These are phyloP conservation scores for Trypanosomatidae sp. DNA, from an alignment of 208 protist species.

Conservation along the genomic window DNA sequence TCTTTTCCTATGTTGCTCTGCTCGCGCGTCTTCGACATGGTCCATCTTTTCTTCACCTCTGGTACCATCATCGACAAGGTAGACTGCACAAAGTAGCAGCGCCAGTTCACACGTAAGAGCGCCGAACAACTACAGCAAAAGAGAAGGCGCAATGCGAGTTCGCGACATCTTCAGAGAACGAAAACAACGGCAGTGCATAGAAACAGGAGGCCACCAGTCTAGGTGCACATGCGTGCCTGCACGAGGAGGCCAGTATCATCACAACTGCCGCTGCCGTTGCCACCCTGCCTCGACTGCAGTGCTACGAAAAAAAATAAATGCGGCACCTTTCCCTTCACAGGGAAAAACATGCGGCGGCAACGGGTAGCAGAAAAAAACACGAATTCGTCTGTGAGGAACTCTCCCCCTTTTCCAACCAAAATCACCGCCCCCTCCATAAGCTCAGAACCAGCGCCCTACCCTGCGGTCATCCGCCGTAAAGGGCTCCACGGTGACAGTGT, in stretches of 20 bases:
- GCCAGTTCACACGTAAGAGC: neutral
- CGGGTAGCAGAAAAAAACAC: neutral
- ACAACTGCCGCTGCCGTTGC: neutral
- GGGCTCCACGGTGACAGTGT: slow-evolving; percentile 82
- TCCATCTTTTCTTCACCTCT: neutral
- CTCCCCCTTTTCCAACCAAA: too few relatives aligned
- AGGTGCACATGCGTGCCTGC: neutral
- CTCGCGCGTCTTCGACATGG: neutral
- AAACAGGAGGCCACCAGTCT: neutral
- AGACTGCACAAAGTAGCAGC: neutral
- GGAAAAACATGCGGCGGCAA: neutral
- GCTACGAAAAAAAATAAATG: neutral
- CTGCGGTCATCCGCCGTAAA: slow-evolving; percentile 62
- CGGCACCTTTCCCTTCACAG: neutral
- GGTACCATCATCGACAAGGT: neutral
- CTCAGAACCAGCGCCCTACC: slow-evolving; percentile 75
- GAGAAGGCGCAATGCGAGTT: neutral
- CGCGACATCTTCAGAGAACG: neutral
- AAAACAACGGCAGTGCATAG: neutral
- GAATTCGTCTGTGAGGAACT: neutral
- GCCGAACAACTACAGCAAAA: neutral
- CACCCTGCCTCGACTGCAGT: neutral
- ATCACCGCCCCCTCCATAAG: neutral
- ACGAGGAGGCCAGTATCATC: neutral
- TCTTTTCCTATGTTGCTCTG: neutral